Conservation (phyloP, 306 rosid genomes). For the Amphicarpaea edgeworthii region DNA sequence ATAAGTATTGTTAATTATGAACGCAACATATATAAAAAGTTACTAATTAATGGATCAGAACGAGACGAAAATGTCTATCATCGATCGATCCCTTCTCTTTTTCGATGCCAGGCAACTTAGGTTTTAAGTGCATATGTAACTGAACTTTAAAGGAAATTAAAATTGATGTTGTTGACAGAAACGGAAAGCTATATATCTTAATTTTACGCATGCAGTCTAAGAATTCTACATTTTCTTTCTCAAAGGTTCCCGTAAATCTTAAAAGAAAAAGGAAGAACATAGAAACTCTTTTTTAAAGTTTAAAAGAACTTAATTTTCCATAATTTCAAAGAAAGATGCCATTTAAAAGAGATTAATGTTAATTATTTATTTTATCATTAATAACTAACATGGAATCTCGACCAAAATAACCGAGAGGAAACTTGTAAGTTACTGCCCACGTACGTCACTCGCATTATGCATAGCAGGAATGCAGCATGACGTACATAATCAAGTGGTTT, state of each 20-base stretch:
- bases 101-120: slow-evolving; percentile 16
- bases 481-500: no score
- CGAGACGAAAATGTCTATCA: slow-evolving; percentile 12
- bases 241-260: not conserved
- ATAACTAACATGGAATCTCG: no score
- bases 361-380: not conserved
- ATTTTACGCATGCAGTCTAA: not conserved
- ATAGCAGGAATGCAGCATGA: no score
- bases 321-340: not conserved
- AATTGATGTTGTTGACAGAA: not conserved
- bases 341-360: not conserved
- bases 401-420: no score
- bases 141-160: slow-evolving; percentile 25
- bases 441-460: no score
- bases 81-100: slow-evolving; percentile 35
- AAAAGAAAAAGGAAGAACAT: not conserved
- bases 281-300: not conserved
- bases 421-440: no score
- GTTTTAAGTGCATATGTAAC: slow-evolving; percentile 15
- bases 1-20: not conserved
- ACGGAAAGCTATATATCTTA: not conserved
- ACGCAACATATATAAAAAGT: no score
- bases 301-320: not conserved
- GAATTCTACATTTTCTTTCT: not conserved
- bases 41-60: slow-evolving; percentile 11